Evolutionary conservation across 2,329 filamentous ascomycete genomes (phyloP), one percentile per base, ranked within the genome.

Genomic region (Ophiostoma sp.): DNA sequence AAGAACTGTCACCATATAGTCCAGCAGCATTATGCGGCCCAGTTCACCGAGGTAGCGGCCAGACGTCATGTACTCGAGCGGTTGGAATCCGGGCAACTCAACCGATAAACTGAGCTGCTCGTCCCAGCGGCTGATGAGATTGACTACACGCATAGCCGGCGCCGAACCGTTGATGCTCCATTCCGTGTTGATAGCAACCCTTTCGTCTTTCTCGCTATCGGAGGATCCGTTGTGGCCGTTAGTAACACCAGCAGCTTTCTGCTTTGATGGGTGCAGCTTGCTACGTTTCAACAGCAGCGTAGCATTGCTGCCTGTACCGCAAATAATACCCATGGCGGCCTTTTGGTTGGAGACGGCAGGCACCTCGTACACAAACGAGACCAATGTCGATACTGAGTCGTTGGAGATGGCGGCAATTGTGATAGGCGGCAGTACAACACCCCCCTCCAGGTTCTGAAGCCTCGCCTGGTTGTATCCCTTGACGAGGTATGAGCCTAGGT

Each of bases 61-160:
- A 2, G 90, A 87, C 0, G 90, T 93, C 89, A 94, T 92, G 79
- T 94, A 94, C 77, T 95, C 92, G 27, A 94, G 85, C 0, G 91
- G 91, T 74, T 94, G 91, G 75, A 94, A 93, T 0, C 91, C 91
- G 0, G 91, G 90, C 7, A 82, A 82, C 74, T 92, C 89, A 74
- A 89, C 89, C 65, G 87, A 85, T 4, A 79, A 79, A 74, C 93
- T 90, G 6, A 95, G 83, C 71, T 84, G 80, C 11, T 82, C 79
- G 75, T 95, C 92, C 91, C 91, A 94, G 48, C 80, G 80, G 11
- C 86, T 93, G 68, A 92, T 86, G 67, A 94, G 83, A 0, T 82
- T 81, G 27, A 89, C 80, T 33, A 88, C 83, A 33, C 84, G 82
- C 69, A 94, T 80, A 0, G 91, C 90, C 7, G 84, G 82, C n/a